Evolutionary conservation across 306 rosid species (phyloP).

Genomic region (Casuarina glauca): DNA sequence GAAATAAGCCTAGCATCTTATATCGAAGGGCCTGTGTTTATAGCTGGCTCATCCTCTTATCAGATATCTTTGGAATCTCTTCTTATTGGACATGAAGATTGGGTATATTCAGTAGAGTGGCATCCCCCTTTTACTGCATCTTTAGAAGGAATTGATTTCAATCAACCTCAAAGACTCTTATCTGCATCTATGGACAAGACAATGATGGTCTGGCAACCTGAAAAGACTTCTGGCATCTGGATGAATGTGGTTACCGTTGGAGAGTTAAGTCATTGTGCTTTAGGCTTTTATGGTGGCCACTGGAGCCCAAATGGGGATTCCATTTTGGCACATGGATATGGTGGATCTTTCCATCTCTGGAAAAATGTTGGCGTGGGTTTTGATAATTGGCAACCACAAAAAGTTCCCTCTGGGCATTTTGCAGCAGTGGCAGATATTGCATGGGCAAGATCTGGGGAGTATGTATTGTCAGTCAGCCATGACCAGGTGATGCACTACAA

Average conservation of each 20-base stretch:
- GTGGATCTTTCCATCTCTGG: conserved; percentile 98
- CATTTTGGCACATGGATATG: conserved; percentile 93
- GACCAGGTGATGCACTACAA: conserved; percentile 70
- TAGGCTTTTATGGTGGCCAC: conserved; percentile 95
- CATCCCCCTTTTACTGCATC: conserved; percentile 67
- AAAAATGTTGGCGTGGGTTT: conserved; percentile 59
- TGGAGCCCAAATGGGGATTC: conserved; percentile 89
- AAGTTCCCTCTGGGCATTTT: conserved; percentile 98
- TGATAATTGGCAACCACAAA: conserved; percentile 86
- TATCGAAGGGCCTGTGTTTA: conserved; percentile 84
- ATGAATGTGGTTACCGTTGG: conserved; percentile 98
- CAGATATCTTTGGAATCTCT: conserved; percentile 94
- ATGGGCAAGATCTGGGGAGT: conserved; percentile 83
- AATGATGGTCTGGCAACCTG: conserved; percentile 99
- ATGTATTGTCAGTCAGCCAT: conserved; percentile 82
- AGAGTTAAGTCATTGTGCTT: conserved; percentile 92
- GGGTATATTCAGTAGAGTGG: conserved; percentile 96
- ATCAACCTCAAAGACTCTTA: conserved; percentile 83
- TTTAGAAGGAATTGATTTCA: conserved; percentile 42
- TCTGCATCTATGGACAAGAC: conserved; percentile 99
- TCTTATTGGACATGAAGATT: conserved; percentile 93
- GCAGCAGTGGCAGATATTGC: conserved; percentile 77
- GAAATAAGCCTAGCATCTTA: conserved; percentile 76
- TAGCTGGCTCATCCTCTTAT: conserved; percentile 66
- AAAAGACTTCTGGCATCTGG: conserved; percentile 89